These are phyloP conservation scores for Mrakia frigida DNA, from an alignment of 768 basidiomycete genomes.

Conservation along the genomic window DNA sequence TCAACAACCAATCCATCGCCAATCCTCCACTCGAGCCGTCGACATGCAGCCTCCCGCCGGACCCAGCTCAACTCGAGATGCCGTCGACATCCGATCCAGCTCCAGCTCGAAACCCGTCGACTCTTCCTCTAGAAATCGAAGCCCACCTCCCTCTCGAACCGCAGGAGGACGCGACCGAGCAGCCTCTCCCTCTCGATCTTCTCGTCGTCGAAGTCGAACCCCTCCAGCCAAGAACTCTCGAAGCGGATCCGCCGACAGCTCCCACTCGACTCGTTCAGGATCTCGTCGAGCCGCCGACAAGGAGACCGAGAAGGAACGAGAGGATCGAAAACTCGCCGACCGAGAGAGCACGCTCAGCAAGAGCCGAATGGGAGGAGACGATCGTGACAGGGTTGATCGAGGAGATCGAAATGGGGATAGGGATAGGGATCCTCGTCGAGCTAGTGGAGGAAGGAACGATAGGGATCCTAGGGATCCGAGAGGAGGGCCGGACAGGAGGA, in stretches of 20 bases:
- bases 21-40: background rate
- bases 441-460: slow-evolving; percentile 18
- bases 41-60: slow-evolving; percentile 14
- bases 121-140: background rate
- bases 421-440: slow-evolving; percentile 39
- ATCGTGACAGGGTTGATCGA: slow-evolving; percentile 53
- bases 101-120: background rate
- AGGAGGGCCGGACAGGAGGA: background rate
- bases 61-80: slow-evolving; percentile 2
- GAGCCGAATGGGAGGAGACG: slow-evolving; percentile 70
- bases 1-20: background rate
- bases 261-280: slow-evolving; percentile 8
- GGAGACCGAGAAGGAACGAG: slow-evolving; percentile 46
- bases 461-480: background rate
- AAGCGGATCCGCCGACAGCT: slow-evolving; percentile 4
- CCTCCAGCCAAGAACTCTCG: background rate
- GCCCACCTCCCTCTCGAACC: background rate
- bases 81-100: slow-evolving; percentile 9
- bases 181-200: background rate
- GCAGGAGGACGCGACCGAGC: background rate
- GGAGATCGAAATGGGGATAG: slow-evolving; percentile 48
- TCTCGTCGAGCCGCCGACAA: slow-evolving; percentile 41
- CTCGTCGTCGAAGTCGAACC: background rate
- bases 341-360: slow-evolving; percentile 74
- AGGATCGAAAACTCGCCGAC: slow-evolving; percentile 58